Evolutionary conservation across 23 red algal genomes (phyloP).

Genomic region (Agarophyton chilense): DNA sequence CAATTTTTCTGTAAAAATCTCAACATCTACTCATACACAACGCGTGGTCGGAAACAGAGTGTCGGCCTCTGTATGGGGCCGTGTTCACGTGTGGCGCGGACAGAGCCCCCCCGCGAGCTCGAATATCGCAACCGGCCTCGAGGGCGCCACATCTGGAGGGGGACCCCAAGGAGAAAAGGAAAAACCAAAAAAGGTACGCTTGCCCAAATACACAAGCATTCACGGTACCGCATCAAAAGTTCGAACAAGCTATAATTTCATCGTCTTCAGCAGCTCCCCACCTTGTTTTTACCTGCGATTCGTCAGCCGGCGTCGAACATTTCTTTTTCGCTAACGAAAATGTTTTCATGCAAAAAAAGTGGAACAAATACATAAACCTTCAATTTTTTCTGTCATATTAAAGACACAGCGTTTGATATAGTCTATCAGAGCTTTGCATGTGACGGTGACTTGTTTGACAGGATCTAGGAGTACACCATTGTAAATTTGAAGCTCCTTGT

Average conservation of each 20-base stretch:
- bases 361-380: neutral
- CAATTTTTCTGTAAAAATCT: too few relatives aligned
- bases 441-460: neutral
- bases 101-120: too few relatives aligned
- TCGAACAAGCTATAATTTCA: too few relatives aligned
- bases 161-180: too few relatives aligned
- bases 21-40: too few relatives aligned
- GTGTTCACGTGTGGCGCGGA: too few relatives aligned
- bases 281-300: neutral
- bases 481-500: neutral
- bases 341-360: neutral
- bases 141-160: too few relatives aligned
- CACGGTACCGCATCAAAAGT: neutral
- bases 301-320: neutral
- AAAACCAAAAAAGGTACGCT: too few relatives aligned
- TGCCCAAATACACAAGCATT: neutral
- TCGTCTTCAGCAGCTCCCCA: neutral
- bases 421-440: slow-evolving; percentile 7
- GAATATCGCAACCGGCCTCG: too few relatives aligned
- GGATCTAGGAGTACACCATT: neutral
- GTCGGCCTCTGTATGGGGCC: too few relatives aligned
- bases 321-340: slow-evolving; percentile 29
- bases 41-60: too few relatives aligned
- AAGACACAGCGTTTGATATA: slow-evolving; percentile 12
- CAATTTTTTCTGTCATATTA: too few relatives aligned